phyloP scores from a whole-genome alignment of 2,329 filamentous ascomycete species.

The Aureobasidium vineae region DNA sequence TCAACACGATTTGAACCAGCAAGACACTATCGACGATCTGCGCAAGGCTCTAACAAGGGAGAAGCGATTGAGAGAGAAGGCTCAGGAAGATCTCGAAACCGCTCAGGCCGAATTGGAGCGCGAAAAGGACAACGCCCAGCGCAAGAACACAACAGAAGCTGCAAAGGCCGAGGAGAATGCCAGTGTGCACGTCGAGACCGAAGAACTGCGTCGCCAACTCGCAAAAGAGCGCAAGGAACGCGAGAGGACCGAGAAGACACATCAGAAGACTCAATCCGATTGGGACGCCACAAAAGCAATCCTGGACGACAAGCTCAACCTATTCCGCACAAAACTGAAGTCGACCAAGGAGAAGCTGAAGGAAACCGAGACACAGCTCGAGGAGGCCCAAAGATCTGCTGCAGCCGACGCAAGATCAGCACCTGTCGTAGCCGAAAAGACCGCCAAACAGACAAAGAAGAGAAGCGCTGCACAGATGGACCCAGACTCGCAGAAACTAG shows the following conservation, averaged over 20 bases:
- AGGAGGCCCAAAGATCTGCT: slow-evolving; percentile 42
- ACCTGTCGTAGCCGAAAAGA: slow-evolving; percentile 34
- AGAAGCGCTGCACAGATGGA: slow-evolving; percentile 46
- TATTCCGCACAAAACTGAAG: slow-evolving; percentile 67
- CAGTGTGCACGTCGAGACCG: slow-evolving; percentile 44
- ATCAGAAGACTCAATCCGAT: slow-evolving; percentile 58
- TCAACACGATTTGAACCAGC: slow-evolving; percentile 48
- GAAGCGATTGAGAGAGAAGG: slow-evolving; percentile 47
- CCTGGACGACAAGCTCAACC: slow-evolving; percentile 68
- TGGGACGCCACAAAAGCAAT: slow-evolving; percentile 62
- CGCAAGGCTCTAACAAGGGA: slow-evolving; percentile 49
- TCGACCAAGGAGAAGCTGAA: slow-evolving; percentile 71
- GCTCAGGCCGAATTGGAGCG: slow-evolving; percentile 38
- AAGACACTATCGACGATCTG: slow-evolving; percentile 45
- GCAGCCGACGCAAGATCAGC: slow-evolving; percentile 36
- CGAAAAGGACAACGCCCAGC: slow-evolving; percentile 36
- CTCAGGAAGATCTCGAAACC: slow-evolving; percentile 39
- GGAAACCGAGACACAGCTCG: slow-evolving; percentile 55
- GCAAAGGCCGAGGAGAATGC: slow-evolving; percentile 46
- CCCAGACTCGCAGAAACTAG: slow-evolving; percentile 48
- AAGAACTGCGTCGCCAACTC: slow-evolving; percentile 52
- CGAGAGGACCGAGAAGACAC: slow-evolving; percentile 53
- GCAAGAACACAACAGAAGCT: slow-evolving; percentile 39
- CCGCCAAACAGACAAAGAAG: slow-evolving; percentile 45
- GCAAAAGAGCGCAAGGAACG: slow-evolving; percentile 52